Base-by-base conservation (phyloP, 2,329 filamentous ascomycete species). In the Diaporthe vexans region DNA sequence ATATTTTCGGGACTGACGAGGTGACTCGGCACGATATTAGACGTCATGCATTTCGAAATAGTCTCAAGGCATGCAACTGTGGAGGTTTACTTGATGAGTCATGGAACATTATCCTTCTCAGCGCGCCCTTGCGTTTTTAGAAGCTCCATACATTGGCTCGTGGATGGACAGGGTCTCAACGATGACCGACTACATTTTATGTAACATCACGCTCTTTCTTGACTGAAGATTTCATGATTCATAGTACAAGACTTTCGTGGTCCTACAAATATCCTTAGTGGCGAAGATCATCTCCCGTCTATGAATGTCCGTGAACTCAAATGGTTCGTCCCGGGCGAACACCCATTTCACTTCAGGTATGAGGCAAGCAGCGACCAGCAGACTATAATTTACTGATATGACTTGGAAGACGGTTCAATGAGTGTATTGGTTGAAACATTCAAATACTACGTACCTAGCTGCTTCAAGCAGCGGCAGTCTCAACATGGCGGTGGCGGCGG, bases 11-110 rank as follows among this genome's bases (percentile, higher is more conserved):
- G 37, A 26, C 43, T 4, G 10, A 43, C 17, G n/a, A 61, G 40
- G 24, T 43, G 59, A 48, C 33, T 58, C 33, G 24, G 56, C 56
- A 58, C 33, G 33, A 37, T 37, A 37, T 35, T 58, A 37, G 33
- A 58, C 33, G 56, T 58, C 56, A 58, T 58, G 6, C 56, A 58
- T 58, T 33, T 58, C 24, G 21, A 58, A n/a, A 24, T 21, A 11
- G 56, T 58, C 37, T 17, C 19, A 58, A 35, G 33, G 19, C 26
- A n/a, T 24, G 56, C 19, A 24, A 58, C 19, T 15, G 9, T 40
- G 37, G 3, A 13, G 33, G 56, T 35, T 37, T 58, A 33, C 21
- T 58, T 17, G 29, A 13, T 2, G 9, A 33, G 17, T 13, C 8
- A 33, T 33, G 54, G 15, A 57, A 19, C 17, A n/a, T 7, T 4